phyloP scores from a whole-genome alignment of 2,329 filamentous ascomycete species.

The Bipolaris bicolor region DNA sequence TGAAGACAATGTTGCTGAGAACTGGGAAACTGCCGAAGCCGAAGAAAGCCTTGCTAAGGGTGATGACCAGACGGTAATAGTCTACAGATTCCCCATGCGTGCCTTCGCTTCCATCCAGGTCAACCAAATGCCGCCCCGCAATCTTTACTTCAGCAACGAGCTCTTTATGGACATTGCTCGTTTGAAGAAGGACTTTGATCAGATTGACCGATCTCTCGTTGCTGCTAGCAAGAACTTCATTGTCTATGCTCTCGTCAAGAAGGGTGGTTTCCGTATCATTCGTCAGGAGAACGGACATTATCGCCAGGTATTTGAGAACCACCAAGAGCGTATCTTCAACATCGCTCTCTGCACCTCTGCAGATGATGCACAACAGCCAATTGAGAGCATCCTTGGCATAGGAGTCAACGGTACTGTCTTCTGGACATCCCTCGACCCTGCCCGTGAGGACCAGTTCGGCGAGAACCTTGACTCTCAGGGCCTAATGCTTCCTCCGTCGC shows the following conservation, averaged over 20 bases:
- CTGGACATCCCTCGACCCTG: slow-evolving; percentile 74
- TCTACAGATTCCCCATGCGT: slow-evolving; percentile 96
- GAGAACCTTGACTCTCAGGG: slow-evolving; percentile 85
- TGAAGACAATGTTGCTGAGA: slow-evolving; percentile 71
- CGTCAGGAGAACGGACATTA: slow-evolving; percentile 92
- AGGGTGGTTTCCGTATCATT: slow-evolving; percentile 90
- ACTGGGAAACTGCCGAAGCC: slow-evolving; percentile 86
- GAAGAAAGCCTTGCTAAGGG: slow-evolving; percentile 73
- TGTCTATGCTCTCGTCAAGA: slow-evolving; percentile 91
- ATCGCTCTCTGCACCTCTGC: slow-evolving; percentile 77
- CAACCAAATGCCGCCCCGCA: slow-evolving; percentile 60
- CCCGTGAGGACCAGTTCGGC: slow-evolving; percentile 63
- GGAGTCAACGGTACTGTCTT: slow-evolving; percentile 97
- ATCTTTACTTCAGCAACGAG: slow-evolving; percentile 73
- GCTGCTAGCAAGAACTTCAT: slow-evolving; percentile 91
- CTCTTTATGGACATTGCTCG: slow-evolving; percentile 90
- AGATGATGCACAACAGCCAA: slow-evolving; percentile 52
- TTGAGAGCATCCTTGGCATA: slow-evolving; percentile 85
- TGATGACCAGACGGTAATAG: slow-evolving; percentile 71
- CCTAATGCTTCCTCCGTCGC: slow-evolving; percentile 86
- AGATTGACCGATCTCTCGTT: slow-evolving; percentile 91
- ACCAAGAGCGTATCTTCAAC: slow-evolving; percentile 93
- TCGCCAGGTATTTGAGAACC: slow-evolving; percentile 88
- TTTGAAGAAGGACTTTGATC: slow-evolving; percentile 96
- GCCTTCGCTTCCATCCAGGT: slow-evolving; percentile 92